Conservation (phyloP, 2,329 filamentous ascomycete genomes). For the Pezicula radicicola region DNA sequence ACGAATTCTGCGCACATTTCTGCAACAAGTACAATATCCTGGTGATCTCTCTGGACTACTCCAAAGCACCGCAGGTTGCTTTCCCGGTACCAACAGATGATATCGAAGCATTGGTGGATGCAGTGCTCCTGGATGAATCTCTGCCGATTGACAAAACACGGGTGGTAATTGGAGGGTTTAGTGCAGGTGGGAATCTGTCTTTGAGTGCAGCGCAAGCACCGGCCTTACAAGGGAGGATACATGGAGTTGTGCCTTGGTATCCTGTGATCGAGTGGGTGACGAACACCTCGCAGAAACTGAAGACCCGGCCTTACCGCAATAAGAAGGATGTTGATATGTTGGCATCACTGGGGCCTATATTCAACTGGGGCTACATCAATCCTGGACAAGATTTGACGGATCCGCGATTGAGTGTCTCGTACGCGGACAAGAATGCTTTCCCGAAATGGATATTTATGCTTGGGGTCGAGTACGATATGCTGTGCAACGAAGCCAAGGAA, state of each 20-base stretch:
- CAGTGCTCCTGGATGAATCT: slow-evolving; percentile 37
- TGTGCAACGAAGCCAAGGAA: slow-evolving; percentile 8
- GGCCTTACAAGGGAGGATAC: slow-evolving; percentile 26
- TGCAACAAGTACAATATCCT: slow-evolving; percentile 36
- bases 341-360: slow-evolving; percentile 1
- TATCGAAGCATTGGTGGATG: slow-evolving; percentile 38
- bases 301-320: slow-evolving; percentile 29
- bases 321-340: slow-evolving; percentile 11
- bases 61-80: slow-evolving; percentile 38
- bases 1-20: slow-evolving; percentile 43
- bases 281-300: slow-evolving; percentile 24
- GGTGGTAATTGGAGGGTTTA: slow-evolving; percentile 45
- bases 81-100: slow-evolving; percentile 45
- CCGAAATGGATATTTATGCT: slow-evolving; percentile 20
- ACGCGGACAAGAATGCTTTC: slow-evolving; percentile 15
- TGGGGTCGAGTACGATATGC: slow-evolving; percentile 19
- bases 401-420: slow-evolving; percentile 15
- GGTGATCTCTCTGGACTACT: slow-evolving; percentile 47
- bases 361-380: slow-evolving; percentile 17
- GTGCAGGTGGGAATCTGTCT: slow-evolving; percentile 47
- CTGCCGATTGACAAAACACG: slow-evolving; percentile 42
- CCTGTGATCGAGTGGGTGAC: slow-evolving; percentile 40
- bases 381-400: slow-evolving; percentile 14
- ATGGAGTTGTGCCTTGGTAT: slow-evolving; percentile 41
- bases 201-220: slow-evolving; percentile 38